Evolutionary conservation across 129 eudicot species (phyloP).

Genomic region (Flaveria trinervia): DNA sequence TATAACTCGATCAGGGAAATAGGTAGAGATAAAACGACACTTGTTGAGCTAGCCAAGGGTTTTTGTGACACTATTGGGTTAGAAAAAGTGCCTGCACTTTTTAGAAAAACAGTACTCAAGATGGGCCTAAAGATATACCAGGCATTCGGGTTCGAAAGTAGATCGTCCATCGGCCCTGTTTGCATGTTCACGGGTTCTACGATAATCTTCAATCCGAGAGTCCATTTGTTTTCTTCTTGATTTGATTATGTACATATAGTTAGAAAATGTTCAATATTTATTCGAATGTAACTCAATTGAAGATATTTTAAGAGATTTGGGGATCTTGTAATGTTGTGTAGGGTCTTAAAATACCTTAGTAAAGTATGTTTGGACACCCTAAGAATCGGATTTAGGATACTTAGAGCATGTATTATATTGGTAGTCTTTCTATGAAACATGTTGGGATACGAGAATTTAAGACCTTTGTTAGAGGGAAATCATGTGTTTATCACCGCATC

Average conservation of each 20-base stretch:
- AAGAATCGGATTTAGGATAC: too few relatives aligned
- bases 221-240: neutral
- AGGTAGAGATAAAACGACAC: constrained; percentile 86
- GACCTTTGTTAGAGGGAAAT: too few relatives aligned
- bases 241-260: neutral
- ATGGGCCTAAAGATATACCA: constrained; percentile 85
- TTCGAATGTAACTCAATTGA: neutral
- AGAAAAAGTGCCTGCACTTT: constrained; percentile 69
- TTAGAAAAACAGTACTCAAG: constrained; percentile 75
- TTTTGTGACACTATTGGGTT: constrained; percentile 78
- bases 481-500: too few relatives aligned
- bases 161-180: neutral
- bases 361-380: too few relatives aligned
- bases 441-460: too few relatives aligned
- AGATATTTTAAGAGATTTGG: too few relatives aligned
- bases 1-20: constrained; percentile 73
- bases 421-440: too few relatives aligned
- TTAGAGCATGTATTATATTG: too few relatives aligned
- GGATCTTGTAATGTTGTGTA: too few relatives aligned
- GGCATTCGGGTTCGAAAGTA: constrained; percentile 78
- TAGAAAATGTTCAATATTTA: neutral
- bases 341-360: too few relatives aligned
- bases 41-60: constrained; percentile 65
- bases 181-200: neutral
- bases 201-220: neutral